Percentiles rank a stretch among this genome's conserved stretches.
Conservation (phyloP, 2,329 filamentous ascomycete genomes). For the Pseudogymnoascus sp. region DNA sequence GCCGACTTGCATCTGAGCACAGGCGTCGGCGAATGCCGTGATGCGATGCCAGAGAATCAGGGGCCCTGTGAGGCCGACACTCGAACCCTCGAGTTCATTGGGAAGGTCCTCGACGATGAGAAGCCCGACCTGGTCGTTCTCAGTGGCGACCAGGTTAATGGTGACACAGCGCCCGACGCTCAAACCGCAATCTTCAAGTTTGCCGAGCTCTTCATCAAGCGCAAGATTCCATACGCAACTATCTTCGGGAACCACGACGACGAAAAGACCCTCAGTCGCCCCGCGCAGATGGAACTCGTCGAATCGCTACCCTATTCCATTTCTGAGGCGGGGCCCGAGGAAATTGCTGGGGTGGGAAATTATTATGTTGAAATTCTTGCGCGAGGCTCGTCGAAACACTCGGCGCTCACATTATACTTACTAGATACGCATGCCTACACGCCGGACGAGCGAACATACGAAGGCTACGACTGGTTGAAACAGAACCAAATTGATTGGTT, state of each 20-base stretch:
- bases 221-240: conserved; percentile 83
- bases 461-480: conserved; percentile 98
- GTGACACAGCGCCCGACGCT: conserved; percentile 82
- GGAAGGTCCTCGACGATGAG: conserved; percentile 78
- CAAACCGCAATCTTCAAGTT: conserved; percentile 94
- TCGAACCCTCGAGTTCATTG: conserved; percentile 83
- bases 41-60: conserved; percentile 72
- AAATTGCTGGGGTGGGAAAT: conserved; percentile 87
- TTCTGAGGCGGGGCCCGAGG: conserved; percentile 72
- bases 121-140: conserved; percentile 88
- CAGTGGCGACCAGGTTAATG: conserved; percentile 92
- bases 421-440: conserved; percentile 90
- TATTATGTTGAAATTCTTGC: conserved; percentile 89
- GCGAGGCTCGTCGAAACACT: conserved; percentile 71
- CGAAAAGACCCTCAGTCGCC: conserved; percentile 66
- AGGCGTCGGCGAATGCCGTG: conserved; percentile 75
- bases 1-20: conserved; percentile 94
- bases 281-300: conserved; percentile 76
- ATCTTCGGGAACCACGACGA: conserved; percentile 99
- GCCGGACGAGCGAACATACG: conserved; percentile 77
- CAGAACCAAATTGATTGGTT: conserved; percentile 94
- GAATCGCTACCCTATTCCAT: conserved; percentile 84
- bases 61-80: conserved; percentile 86
- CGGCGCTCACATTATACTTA: conserved; percentile 88
- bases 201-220: conserved; percentile 73